Percentiles rank a stretch among this genome's conserved stretches.
Evolutionary conservation across 1,284 basidiomycete genomes (phyloP).

Genomic region (Melampsora americana): DNA sequence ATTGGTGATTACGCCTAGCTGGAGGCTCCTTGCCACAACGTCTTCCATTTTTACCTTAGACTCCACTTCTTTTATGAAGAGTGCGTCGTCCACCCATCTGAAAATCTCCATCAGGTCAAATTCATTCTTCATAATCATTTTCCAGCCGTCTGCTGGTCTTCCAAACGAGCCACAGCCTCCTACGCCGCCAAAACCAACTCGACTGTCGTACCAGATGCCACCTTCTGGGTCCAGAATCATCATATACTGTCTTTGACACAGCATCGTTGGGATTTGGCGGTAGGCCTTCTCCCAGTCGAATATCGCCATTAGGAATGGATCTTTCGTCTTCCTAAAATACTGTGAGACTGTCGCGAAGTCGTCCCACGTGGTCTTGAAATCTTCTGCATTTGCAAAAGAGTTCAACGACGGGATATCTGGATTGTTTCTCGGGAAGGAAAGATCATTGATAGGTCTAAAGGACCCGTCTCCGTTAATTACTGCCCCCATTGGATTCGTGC

Average conservation of each 20-base stretch:
- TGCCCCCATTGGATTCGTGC: slow-evolving; percentile 1
- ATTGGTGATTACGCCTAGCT: background rate
- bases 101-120: no score
- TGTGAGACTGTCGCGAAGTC: background rate
- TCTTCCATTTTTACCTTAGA: background rate
- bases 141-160: slow-evolving; percentile 6
- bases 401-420: background rate
- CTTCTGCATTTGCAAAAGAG: background rate
- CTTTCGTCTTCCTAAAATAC: background rate
- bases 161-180: slow-evolving; percentile 9
- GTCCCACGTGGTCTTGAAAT: slow-evolving; percentile 11
- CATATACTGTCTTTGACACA: background rate
- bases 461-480: background rate
- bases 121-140: background rate
- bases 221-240: background rate
- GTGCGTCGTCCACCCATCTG: no score
- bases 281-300: slow-evolving; percentile 19
- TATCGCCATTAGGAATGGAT: background rate
- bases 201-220: background rate
- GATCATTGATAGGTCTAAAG: slow-evolving; percentile 2
- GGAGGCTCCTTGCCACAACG: background rate
- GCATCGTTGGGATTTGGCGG: background rate
- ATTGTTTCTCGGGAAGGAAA: background rate
- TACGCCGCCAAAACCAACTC: background rate
- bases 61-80: no score